Conservation (phyloP, 768 basidiomycete species). For the Polyporus arcularius region DNA sequence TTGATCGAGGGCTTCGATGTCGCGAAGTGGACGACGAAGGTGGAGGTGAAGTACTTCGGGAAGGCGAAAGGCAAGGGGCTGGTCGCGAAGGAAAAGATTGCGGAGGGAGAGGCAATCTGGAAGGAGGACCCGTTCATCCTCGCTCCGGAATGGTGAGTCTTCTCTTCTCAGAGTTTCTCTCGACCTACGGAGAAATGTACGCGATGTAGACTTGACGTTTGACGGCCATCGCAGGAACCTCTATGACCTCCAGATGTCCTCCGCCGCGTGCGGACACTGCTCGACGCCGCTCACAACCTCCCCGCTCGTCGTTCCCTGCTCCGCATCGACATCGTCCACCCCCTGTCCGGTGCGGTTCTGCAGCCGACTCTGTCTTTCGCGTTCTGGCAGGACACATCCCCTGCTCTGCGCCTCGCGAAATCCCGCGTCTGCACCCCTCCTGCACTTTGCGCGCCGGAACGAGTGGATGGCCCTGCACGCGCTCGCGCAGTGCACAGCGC, state of each 20-base stretch:
- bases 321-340: conserved; percentile 33
- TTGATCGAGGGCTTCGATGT: conserved; percentile 67
- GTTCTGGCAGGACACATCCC: conserved; percentile 65
- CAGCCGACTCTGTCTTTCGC: conserved; percentile 71
- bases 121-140: conserved; percentile 81
- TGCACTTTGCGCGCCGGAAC: conserved; percentile 58
- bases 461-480: conserved; percentile 81
- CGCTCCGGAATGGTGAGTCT: conserved; percentile 77
- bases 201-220: neutral
- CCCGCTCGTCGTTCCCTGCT: conserved; percentile 54
- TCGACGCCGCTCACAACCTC: conserved; percentile 57
- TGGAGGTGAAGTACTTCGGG: conserved; percentile 68
- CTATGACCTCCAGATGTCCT: conserved; percentile 62
- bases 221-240: conserved; percentile 60
- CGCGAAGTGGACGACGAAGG: conserved; percentile 59
- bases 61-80: conserved; percentile 81
- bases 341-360: conserved; percentile 74
- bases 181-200: neutral
- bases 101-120: conserved; percentile 77
- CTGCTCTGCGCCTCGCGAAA: conserved; percentile 77
- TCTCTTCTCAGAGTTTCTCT: neutral
- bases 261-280: conserved; percentile 71
- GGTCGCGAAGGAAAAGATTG: conserved; percentile 66
- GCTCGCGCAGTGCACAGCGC: conserved; percentile 63
- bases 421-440: conserved; percentile 60